A percentile compares a stretch with the other conserved stretches of the same genome.
phyloP scores from a whole-genome alignment of 257 asterid species.

The Salvia hispanica region DNA sequence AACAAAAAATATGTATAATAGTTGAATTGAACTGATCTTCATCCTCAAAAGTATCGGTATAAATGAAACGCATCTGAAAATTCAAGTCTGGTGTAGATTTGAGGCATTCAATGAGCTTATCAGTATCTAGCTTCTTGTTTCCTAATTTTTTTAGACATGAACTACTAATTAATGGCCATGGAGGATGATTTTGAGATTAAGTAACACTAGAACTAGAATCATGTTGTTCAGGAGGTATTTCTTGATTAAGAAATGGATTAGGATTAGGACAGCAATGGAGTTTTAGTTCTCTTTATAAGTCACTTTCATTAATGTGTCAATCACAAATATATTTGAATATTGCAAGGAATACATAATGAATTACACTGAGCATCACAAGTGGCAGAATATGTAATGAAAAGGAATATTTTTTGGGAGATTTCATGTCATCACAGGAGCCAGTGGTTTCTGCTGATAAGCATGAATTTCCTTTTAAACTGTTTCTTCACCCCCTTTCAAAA shows the following conservation, averaged over 20 bases:
- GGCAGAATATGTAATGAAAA: constrained; percentile 32
- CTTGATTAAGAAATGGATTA: not conserved
- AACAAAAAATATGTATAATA: not conserved
- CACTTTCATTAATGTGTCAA: not conserved
- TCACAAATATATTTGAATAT: not conserved
- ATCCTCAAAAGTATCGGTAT: not conserved
- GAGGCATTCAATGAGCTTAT: constrained; percentile 7
- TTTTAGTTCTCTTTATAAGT: too few species aligned
- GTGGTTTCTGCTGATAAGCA: not conserved
- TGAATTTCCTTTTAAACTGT: not conserved
- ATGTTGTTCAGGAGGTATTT: too few species aligned
- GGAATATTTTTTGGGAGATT: constrained; percentile 3
- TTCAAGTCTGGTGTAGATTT: not conserved
- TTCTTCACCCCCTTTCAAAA: not conserved
- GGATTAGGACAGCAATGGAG: not conserved
- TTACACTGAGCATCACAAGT: constrained; percentile 24
- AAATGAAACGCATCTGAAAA: not conserved
- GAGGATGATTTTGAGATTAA: not conserved
- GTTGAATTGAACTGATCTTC: too few species aligned
- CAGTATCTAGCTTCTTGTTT: not conserved
- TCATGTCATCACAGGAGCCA: constrained; percentile 12
- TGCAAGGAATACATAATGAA: not conserved
- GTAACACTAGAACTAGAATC: too few species aligned
- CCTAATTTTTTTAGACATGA: not conserved
- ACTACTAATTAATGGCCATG: not conserved